Conservation (phyloP, 352 stramenopile genomes). For the Pythium brassicae region DNA sequence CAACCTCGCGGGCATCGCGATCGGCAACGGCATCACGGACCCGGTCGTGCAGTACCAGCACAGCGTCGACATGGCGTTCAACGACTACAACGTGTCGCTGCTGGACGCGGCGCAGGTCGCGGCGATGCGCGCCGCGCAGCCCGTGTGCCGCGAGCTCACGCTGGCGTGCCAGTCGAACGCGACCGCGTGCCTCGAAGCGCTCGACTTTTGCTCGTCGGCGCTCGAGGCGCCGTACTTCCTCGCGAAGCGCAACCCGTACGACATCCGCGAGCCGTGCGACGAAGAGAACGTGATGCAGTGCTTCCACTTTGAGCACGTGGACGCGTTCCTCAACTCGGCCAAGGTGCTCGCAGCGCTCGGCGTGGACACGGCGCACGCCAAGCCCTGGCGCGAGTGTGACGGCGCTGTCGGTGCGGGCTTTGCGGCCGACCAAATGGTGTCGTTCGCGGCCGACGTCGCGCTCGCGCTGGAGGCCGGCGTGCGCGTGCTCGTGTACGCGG, state of each 20-base stretch:
- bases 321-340: constrained; percentile 2
- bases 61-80: constrained; percentile 57
- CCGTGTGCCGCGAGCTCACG: constrained; percentile 2
- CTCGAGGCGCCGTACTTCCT: neutral
- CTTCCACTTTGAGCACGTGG: constrained; percentile 4
- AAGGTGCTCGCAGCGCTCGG: neutral
- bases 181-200: neutral
- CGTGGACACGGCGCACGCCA: constrained; percentile 30
- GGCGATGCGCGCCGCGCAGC: neutral
- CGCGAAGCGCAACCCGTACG: constrained; percentile 46
- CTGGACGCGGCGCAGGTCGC: constrained; percentile 28
- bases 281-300: neutral
- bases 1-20: constrained; percentile 31
- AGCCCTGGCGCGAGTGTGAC: constrained; percentile 90
- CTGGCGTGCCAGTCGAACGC: neutral
- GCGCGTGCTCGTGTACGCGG: constrained; percentile 93
- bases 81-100: constrained; percentile 66
- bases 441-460: constrained; percentile 53
- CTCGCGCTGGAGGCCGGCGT: constrained; percentile 74
- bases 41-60: constrained; percentile 31
- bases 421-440: constrained; percentile 2
- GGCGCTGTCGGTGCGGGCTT: constrained; percentile 89
- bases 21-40: constrained; percentile 36
- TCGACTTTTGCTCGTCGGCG: constrained; percentile 7
- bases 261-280: constrained; percentile 31